phyloP scores from a whole-genome alignment of 2,329 filamentous ascomycete genomes.

The Triangularia setosa region DNA sequence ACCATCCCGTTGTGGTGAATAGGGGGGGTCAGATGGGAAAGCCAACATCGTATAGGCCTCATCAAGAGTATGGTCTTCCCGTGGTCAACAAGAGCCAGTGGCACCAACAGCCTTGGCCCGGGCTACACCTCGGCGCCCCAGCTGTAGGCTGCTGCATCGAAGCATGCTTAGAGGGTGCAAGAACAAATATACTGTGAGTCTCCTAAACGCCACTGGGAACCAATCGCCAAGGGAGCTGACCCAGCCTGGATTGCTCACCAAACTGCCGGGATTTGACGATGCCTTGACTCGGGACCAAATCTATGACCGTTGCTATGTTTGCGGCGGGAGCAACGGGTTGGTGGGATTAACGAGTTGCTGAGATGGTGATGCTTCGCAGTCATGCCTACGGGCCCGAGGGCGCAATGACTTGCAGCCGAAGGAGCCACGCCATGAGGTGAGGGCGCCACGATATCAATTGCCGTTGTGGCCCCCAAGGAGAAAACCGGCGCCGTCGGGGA shows the following conservation, averaged over 20 bases:
- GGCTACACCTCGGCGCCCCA: not conserved
- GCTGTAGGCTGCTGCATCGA: not conserved
- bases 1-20: not conserved
- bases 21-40: not conserved
- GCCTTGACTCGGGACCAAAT: not conserved
- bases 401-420: slow-evolving; percentile 7
- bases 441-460: slow-evolving; percentile 2
- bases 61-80: not conserved
- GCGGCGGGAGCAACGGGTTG: not conserved
- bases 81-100: too few relatives aligned
- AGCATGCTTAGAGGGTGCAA: not conserved
- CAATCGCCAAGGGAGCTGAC: not conserved
- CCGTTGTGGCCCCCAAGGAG: not conserved
- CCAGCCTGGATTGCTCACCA: not conserved
- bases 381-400: slow-evolving; percentile 1
- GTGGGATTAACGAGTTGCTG: not conserved
- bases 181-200: not conserved
- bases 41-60: slow-evolving; percentile 2
- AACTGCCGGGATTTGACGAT: slow-evolving; percentile 1
- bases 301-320: not conserved
- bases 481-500: not conserved
- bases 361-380: not conserved
- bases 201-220: not conserved
- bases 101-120: not conserved
- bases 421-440: slow-evolving; percentile 1